Evolutionary conservation across 768 basidiomycete genomes (phyloP).

Genomic region (Pisolithus tinctorius): DNA sequence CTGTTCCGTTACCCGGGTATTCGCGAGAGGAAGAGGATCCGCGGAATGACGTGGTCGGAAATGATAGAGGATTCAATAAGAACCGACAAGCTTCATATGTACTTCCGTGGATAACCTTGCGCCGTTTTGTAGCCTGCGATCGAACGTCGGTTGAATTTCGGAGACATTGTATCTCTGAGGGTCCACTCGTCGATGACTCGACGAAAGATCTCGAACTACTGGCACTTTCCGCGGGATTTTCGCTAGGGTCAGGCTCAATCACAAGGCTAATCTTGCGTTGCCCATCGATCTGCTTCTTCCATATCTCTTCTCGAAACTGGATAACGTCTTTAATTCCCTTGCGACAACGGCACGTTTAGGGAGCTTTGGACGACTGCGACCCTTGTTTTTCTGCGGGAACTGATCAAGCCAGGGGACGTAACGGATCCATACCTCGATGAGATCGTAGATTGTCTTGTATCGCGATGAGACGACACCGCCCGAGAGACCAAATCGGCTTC

Average conservation of each 20-base stretch:
- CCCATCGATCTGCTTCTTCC: conserved; percentile 35
- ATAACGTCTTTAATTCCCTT: conserved; percentile 63
- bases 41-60: conserved; percentile 9
- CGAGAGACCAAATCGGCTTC: conserved; percentile 40
- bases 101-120: conserved; percentile 23
- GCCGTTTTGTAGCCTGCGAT: conserved; percentile 22
- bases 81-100: conserved; percentile 47
- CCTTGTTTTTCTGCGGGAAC: conserved; percentile 34
- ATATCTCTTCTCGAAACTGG: conserved; percentile 59
- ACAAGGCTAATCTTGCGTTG: conserved; percentile 31
- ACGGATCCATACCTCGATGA: conserved; percentile 50
- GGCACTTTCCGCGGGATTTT: conserved; percentile 19
- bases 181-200: not conserved
- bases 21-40: not conserved
- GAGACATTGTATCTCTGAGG: conserved; percentile 5
- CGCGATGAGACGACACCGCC: conserved; percentile 58
- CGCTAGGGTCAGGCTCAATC: conserved; percentile 31
- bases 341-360: conserved; percentile 61
- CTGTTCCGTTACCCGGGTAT: not conserved
- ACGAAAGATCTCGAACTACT: not conserved
- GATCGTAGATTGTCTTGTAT: conserved; percentile 60
- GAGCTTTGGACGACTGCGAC: conserved; percentile 41
- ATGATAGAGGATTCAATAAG: conserved; percentile 51
- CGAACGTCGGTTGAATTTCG: not conserved
- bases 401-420: conserved; percentile 72